Evolutionary conservation across 345 rosid genomes (phyloP), one percentile per base, ranked within the genome.

Genomic region (Draba incana): DNA sequence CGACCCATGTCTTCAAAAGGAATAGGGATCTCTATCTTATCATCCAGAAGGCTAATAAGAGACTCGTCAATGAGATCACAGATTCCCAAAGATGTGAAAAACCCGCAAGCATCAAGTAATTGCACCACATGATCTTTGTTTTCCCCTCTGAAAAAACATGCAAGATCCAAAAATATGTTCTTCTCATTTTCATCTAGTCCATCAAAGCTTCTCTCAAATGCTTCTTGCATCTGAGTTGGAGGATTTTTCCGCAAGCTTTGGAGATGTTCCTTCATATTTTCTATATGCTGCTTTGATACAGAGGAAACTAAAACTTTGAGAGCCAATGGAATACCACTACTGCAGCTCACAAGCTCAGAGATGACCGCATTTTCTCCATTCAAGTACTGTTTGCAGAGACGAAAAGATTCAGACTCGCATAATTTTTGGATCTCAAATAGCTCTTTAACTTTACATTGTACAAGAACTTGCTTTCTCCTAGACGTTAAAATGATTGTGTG

Each of bases 91-190:
- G 45, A 66, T 4, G 68, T 50, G 30, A 30, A 6, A 65, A 57
- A 74, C 0, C 68, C 66, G 1, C 78, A 69, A 43, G 63, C 69
- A 64, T 80, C 78, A 42, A 80, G 76, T 52, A 77, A 0, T 8
- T 58, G 47, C 12, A 65, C 77, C 10, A 64, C 83, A 43, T 20
- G 5, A 41, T 76, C 71, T 45, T 35, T 65, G 39, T 55, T 15
- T 33, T 64, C 66, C 49, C 79, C 74, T 14, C 14, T 37, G 14
- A 72, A 72, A 44, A 79, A 76, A 71, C 78, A 77, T 0, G 74
- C 78, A 50, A 80, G 39, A 44, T 80, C 78, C 38, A 80, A 73
- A 31, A 77, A 77, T 55, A 77, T 69, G 33, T 66, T 46, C 51
- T 74, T 80, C 12, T 37, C 76, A 8, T 71, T 68, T 10, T 55